Percentiles rank a stretch among this genome's conserved stretches.
Conservation (phyloP, 2,329 filamentous ascomycete species). For the Metarhizium anisopliae region DNA sequence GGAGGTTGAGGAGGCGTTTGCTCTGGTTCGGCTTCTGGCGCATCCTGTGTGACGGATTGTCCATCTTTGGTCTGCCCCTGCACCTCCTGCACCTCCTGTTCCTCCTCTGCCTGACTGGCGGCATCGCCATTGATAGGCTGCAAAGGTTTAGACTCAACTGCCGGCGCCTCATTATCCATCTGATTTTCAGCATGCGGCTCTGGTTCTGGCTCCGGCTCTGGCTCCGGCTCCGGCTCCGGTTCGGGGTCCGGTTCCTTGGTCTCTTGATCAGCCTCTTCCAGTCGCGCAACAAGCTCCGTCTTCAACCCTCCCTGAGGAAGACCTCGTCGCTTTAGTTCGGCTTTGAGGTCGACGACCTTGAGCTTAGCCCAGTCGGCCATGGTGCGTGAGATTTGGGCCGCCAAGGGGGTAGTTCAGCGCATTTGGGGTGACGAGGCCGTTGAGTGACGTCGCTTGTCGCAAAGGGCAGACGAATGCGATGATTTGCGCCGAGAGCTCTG, state of each 20-base stretch:
- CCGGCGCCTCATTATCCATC: not conserved
- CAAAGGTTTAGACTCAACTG: not conserved
- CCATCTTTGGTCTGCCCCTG: not conserved
- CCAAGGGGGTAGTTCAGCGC: not conserved
- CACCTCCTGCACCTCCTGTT: no score
- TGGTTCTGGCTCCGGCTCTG: not conserved
- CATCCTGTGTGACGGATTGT: not conserved
- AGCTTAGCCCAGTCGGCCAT: conserved; percentile 48
- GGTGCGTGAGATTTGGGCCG: conserved; percentile 7
- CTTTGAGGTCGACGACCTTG: conserved; percentile 68
- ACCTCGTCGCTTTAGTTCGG: conserved; percentile 64
- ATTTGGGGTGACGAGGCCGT: not conserved
- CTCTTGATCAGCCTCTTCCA: conserved; percentile 29
- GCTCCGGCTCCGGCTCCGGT: not conserved
- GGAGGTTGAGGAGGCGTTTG: not conserved
- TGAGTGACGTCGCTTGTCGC: not conserved
- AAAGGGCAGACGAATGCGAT: not conserved
- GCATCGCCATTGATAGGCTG: not conserved
- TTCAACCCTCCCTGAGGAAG: conserved; percentile 63
- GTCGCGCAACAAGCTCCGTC: conserved; percentile 58
- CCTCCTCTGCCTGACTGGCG: no score
- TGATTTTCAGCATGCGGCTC: not conserved
- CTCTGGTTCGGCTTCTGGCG: not conserved
- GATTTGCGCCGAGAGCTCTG: not conserved
- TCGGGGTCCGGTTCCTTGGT: not conserved